Evolutionary conservation across 140 eudicot genomes (phyloP).

Genomic region (Oenanthe javanica): DNA sequence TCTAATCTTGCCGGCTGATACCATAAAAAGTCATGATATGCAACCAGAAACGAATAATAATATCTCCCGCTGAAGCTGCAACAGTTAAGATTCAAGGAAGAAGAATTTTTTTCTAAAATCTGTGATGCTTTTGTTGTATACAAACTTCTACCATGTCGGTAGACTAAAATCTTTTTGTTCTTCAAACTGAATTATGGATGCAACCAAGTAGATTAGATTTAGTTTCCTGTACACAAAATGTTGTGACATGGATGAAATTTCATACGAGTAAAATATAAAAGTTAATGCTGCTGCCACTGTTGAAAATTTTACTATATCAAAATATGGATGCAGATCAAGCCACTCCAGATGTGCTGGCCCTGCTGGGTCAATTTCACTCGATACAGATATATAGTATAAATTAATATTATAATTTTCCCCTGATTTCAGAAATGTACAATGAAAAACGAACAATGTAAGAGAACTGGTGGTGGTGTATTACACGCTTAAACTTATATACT

Average conservation of each 20-base stretch:
- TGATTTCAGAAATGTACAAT: no score
- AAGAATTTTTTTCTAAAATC: neutral
- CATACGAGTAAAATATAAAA: neutral
- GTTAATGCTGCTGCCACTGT: neutral
- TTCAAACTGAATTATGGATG: conserved; percentile 17
- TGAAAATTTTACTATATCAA: no score
- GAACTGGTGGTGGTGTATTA: conserved; percentile 8
- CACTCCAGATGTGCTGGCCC: no score
- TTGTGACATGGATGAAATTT: neutral
- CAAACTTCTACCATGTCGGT: conserved; percentile 16
- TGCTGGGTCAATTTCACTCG: neutral
- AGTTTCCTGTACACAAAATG: neutral
- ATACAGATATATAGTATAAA: neutral
- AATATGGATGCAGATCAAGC: no score
- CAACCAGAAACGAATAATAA: conserved; percentile 5
- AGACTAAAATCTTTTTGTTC: conserved; percentile 13
- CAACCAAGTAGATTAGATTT: neutral
- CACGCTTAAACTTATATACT: no score
- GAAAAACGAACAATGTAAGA: conserved; percentile 11
- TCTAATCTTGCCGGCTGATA: neutral
- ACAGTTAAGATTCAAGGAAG: neutral
- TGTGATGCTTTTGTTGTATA: conserved; percentile 15
- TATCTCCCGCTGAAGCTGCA: conserved; percentile 20
- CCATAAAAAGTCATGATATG: conserved; percentile 16
- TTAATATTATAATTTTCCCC: neutral